Conservation (phyloP, 768 basidiomycete species). For the Pholiota microspora region DNA sequence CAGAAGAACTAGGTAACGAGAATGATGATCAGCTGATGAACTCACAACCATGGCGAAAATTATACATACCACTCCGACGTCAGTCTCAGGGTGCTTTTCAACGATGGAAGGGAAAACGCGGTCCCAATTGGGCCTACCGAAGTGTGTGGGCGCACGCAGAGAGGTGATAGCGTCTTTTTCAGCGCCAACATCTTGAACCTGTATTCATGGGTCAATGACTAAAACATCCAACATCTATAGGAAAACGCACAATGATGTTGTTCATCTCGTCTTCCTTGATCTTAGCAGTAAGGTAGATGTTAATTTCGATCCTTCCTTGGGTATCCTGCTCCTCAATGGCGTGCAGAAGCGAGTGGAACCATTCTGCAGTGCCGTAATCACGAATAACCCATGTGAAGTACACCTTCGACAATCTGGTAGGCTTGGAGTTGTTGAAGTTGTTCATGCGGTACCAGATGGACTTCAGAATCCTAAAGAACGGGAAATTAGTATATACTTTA, state of each 20-base stretch:
- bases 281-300: constrained; percentile 89
- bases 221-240: neutral
- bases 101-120: constrained; percentile 69
- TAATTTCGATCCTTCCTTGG: constrained; percentile 86
- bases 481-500: neutral
- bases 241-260: constrained; percentile 73
- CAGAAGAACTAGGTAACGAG: constrained; percentile 69
- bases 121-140: constrained; percentile 87
- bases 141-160: constrained; percentile 89
- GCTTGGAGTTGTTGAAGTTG: constrained; percentile 69
- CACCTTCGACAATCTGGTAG: constrained; percentile 85
- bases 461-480: constrained; percentile 63
- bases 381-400: constrained; percentile 97
- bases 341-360: constrained; percentile 92
- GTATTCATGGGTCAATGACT: too few relatives aligned
- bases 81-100: constrained; percentile 84
- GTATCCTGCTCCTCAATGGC: constrained; percentile 93
- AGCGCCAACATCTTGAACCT: constrained; percentile 79
- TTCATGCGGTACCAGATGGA: constrained; percentile 98
- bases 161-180: constrained; percentile 91
- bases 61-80: constrained; percentile 78
- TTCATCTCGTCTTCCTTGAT: constrained; percentile 92
- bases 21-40: neutral
- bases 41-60: neutral
- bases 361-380: constrained; percentile 85